Conservation (phyloP, 768 basidiomycete species). For the Grammothele lineata region DNA sequence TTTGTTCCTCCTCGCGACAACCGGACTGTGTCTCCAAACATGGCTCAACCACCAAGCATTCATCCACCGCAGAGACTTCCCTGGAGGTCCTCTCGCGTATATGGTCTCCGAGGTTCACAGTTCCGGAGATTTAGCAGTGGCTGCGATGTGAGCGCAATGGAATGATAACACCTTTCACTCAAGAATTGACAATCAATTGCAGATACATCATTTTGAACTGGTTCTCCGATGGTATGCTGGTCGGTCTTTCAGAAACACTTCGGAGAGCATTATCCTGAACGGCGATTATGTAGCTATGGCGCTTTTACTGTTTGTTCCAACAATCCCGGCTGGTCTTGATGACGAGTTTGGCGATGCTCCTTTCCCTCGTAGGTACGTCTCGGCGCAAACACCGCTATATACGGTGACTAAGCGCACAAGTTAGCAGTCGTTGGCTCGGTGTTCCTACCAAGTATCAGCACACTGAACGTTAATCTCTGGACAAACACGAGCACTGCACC, state of each 20-base stretch:
- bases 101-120: constrained; percentile 15
- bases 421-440: constrained; percentile 1
- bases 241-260: not conserved
- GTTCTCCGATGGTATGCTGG: constrained; percentile 26
- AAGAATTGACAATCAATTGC: too few relatives aligned
- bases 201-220: constrained; percentile 28
- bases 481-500: constrained; percentile 8
- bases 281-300: not conserved
- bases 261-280: too few relatives aligned
- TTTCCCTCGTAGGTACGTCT: not conserved
- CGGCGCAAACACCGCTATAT: too few relatives aligned
- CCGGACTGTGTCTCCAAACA: constrained; percentile 18
- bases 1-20: constrained; percentile 18
- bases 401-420: too few relatives aligned
- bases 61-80: constrained; percentile 15
- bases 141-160: constrained; percentile 23
- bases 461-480: constrained; percentile 16
- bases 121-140: constrained; percentile 18
- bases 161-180: too few relatives aligned
- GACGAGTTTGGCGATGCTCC: too few relatives aligned
- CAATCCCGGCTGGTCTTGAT: too few relatives aligned
- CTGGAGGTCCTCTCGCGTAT: constrained; percentile 22
- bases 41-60: constrained; percentile 23
- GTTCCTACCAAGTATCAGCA: constrained; percentile 9
- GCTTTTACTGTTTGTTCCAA: not conserved